Evolutionary conservation across 2,329 filamentous ascomycete genomes (phyloP), one percentile per base, ranked within the genome.

Genomic region (Purpureocillium lavendulum): DNA sequence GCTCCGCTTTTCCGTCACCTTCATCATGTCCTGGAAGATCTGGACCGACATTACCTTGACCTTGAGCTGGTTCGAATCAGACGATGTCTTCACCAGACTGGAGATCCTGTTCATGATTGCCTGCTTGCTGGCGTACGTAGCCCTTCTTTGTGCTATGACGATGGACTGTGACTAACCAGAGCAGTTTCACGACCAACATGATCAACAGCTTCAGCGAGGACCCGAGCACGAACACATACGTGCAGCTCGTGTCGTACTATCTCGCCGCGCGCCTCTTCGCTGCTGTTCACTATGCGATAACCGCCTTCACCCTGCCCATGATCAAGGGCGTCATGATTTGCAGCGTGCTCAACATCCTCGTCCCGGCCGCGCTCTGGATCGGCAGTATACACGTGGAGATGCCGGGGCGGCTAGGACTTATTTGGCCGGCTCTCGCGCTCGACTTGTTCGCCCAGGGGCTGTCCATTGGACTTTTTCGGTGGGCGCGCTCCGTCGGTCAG

Each of bases 1-100:
- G n/a, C 63, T 80, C 15, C 66, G 70, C 21, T 82, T 82, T 49
- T 58, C 67, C 38, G 72, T 80, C 32, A 77, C 73, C 0, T 82
- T 82, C 50, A 71, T 74, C 44, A 69, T 82, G 60, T 71, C 70
- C 24, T 80, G 72, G 69, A 80, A 79, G 50, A 74, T 82, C 45
- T 82, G 77, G 77, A 66, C 64, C 35, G 77, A 82, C 44, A 64
- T 81, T 36, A 65, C 69, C 9, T 51, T 75, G 16, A 59, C 77
- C 8, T 65, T 81, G 41, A 71, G 66, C 21, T 26, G 77, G 76
- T 80, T 82, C 49, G 73, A 81, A 47, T 71, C 68, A 17, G 73
- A 80, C 45, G 78, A 82, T 47, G 67, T 82, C 29, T 51, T 76
- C 11, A 73, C 77, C 43, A 62, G 77, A 15, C 44, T 78, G 21